phyloP scores from a whole-genome alignment of 805 yeast genomes.

The Saccharomycopsis sp. region DNA sequence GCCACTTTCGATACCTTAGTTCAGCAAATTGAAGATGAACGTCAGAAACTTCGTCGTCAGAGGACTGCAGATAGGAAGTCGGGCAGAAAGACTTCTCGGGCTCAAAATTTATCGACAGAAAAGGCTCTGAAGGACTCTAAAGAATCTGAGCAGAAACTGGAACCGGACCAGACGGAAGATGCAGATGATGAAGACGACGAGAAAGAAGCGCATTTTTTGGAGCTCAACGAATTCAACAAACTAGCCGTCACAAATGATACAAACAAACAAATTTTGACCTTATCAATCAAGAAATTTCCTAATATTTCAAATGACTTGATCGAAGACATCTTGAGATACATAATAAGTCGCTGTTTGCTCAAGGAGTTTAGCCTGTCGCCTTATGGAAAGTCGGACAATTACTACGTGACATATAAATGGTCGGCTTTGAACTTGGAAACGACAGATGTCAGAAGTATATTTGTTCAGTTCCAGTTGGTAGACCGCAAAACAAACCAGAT shows the following conservation, averaged over 20 bases:
- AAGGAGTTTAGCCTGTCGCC: neutral
- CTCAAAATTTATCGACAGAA: neutral
- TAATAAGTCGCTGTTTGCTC: neutral
- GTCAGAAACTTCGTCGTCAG: conserved; percentile 7
- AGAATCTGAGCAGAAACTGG: conserved; percentile 19
- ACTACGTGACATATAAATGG: conserved; percentile 12
- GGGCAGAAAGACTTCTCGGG: neutral
- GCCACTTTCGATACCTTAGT: conserved; percentile 2
- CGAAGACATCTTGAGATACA: conserved; percentile 7
- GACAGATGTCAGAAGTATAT: conserved; percentile 9
- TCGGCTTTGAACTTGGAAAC: conserved; percentile 9
- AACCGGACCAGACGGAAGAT: neutral
- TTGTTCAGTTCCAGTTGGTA: conserved; percentile 6
- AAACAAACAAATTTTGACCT: conserved; percentile 13
- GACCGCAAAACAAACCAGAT: neutral
- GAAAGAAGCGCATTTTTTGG: conserved; percentile 5
- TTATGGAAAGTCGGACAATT: neutral
- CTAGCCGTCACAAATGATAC: neutral
- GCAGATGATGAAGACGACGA: neutral
- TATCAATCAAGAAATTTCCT: conserved; percentile 14
- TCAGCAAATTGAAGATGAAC: conserved; percentile 5
- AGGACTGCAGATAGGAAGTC: conserved; percentile 4
- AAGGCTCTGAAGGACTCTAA: neutral
- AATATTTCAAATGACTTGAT: conserved; percentile 5
- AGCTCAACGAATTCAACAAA: conserved; percentile 1